Base-by-base conservation (phyloP, 2,329 filamentous ascomycete genomes). In the Xenosphaeropsis pyriputrescens region DNA sequence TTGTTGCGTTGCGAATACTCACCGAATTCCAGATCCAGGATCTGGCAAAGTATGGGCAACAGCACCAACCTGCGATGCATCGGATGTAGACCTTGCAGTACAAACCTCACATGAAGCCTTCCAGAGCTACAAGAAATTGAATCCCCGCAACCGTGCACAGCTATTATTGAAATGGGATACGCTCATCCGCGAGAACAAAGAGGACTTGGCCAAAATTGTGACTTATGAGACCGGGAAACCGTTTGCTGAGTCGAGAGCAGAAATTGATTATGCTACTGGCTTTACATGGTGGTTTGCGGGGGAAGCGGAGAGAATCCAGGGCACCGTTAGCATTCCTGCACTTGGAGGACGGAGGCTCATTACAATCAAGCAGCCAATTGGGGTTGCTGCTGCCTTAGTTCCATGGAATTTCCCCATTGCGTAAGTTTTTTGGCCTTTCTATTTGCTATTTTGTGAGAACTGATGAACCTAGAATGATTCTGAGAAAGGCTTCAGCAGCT, bases 351-450 rank as follows among this genome's bases (percentile, higher is more conserved):
- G 81, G 5, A 65, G 80, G 11, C 66, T 77, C 2, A 71, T 88
- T 43, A 80, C 77, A 0, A 69, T 86, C 47, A 88, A 88, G 61
- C 79, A 84, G 55, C 79, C 79, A 1, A 67, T 83, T 41, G 79
- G 79, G 39, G 76, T 82, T 9, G 66, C 71, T 0, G 78, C 69
- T 0, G 79, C 78, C 0, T 58, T 85, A 13, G 77, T 83, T 2
- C 79, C 79, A 4, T 84, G 79, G 79, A 81, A 84, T 48, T 82
- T 81, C 45, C 76, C 76, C 0, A 64, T 79, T 36, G 75, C 75
- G 22, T 64, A 33, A 51, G 57, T 54, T n/a, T 15, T 15, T 32
- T 15, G 32, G 22, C 15, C 9, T 35, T 26, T 13, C 8, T n/a
- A 8, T 15, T 29, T 15, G n/a, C 19, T n/a, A 18, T 7, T 32